These are phyloP conservation scores for Quercus tomentella DNA, from an alignment of 331 rosid species.

Conservation along the genomic window DNA sequence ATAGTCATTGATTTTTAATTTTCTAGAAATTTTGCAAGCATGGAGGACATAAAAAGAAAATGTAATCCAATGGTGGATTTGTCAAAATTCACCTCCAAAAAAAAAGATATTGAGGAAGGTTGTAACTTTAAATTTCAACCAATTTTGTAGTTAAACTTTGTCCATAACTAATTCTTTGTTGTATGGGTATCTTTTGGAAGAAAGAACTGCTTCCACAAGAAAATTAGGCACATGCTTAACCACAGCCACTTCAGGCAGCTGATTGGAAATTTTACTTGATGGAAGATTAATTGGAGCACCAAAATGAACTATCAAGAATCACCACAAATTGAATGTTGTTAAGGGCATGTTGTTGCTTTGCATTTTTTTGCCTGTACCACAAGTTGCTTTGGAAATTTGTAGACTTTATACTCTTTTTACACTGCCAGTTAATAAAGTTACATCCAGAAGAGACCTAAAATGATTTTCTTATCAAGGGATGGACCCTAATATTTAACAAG, in stretches of 20 bases:
- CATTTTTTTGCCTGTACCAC: neutral
- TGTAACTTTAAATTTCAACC: fast-evolving
- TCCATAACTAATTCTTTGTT: neutral
- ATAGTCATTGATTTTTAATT: too few relatives aligned
- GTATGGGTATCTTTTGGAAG: neutral
- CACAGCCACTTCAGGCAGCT: neutral
- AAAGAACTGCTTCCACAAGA: neutral
- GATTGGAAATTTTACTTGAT: neutral
- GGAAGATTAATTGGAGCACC: neutral
- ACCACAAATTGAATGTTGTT: neutral
- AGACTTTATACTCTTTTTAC: neutral
- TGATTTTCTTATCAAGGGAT: neutral
- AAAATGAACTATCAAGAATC: neutral
- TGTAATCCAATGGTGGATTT: too few relatives aligned
- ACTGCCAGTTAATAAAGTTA: neutral
- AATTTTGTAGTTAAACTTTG: too few relatives aligned
- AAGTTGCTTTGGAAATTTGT: neutral
- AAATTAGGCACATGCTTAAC: neutral
- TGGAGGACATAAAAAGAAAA: too few relatives aligned
- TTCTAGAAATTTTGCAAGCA: too few relatives aligned
- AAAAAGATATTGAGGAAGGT: too few relatives aligned
- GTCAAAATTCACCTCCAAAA: too few relatives aligned
- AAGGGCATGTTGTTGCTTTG: neutral
- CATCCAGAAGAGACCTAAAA: neutral
- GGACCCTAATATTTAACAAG: neutral